Percentiles rank a stretch among this genome's conserved stretches.
These are phyloP conservation scores for Lotus japonicus DNA, from an alignment of 306 rosid genomes.

Conservation along the genomic window DNA sequence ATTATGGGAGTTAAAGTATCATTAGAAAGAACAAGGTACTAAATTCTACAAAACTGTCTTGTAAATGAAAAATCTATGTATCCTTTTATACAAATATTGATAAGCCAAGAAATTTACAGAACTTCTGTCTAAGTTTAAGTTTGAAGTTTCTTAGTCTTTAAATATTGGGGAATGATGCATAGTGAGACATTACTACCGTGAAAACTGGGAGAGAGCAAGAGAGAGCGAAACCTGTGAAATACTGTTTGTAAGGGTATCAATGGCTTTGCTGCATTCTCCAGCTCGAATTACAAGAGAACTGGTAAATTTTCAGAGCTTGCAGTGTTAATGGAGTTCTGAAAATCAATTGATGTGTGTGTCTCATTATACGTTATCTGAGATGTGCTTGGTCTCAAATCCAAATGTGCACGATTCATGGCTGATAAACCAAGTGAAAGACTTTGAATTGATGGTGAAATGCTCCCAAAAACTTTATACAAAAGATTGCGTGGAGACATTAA, in stretches of 20 bases:
- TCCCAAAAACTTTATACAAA: neutral
- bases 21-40: neutral
- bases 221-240: neutral
- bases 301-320: neutral
- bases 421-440: slow-evolving; percentile 4
- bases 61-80: neutral
- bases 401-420: neutral
- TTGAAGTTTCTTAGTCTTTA: neutral
- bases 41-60: neutral
- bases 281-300: neutral
- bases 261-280: neutral
- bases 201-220: neutral
- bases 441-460: neutral
- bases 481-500: neutral
- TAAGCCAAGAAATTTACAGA: neutral
- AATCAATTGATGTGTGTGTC: neutral
- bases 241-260: neutral
- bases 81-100: neutral
- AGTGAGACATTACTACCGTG: neutral
- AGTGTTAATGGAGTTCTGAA: neutral
- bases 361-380: neutral
- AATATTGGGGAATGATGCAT: neutral
- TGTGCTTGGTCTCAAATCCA: neutral
- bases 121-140: too few relatives aligned
- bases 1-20: neutral